Conservation (phyloP, 1,284 basidiomycete genomes). For the Fomitiporia mediterranea region DNA sequence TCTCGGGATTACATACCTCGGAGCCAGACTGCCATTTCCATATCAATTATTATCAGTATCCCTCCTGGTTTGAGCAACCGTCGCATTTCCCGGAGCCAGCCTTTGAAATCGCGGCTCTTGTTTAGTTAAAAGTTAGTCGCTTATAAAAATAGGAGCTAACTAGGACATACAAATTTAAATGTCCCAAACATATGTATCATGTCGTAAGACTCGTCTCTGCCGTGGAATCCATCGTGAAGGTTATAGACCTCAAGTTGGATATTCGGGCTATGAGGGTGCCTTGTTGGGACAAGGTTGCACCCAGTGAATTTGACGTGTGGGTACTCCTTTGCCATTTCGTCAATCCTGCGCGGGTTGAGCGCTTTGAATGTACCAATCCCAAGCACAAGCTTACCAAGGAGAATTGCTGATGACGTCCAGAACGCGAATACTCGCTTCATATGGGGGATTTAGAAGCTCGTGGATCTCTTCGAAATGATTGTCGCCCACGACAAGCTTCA, state of each 20-base stretch:
- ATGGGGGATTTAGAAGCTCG: conserved; percentile 17
- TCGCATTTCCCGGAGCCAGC: conserved; percentile 13
- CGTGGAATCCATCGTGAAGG: conserved; percentile 17
- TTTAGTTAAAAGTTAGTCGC: no score
- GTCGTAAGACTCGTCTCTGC: conserved; percentile 15
- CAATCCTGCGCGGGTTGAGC: conserved; percentile 14
- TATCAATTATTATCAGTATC: conserved; percentile 11
- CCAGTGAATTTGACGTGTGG: conserved; percentile 20
- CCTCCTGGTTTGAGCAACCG: conserved; percentile 16
- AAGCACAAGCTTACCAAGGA: conserved; percentile 12
- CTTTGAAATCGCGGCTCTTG: conserved; percentile 18
- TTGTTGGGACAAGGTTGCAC: conserved; percentile 17
- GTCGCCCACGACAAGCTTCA: conserved; percentile 13
- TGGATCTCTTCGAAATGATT: conserved; percentile 10
- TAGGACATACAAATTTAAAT: conserved; percentile 17
- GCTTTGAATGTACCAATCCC: background rate
- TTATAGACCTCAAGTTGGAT: conserved; percentile 19
- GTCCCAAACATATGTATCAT: conserved; percentile 13
- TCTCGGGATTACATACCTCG: background rate
- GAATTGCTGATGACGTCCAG: conserved; percentile 19
- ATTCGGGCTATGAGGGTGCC: conserved; percentile 16
- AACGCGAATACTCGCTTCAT: conserved; percentile 15
- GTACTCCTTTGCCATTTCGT: conserved; percentile 20
- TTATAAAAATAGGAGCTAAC: background rate
- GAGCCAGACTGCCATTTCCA: conserved; percentile 17